These are phyloP conservation scores for Auricularia cornea DNA, from an alignment of 768 basidiomycete genomes.

Conservation along the genomic window DNA sequence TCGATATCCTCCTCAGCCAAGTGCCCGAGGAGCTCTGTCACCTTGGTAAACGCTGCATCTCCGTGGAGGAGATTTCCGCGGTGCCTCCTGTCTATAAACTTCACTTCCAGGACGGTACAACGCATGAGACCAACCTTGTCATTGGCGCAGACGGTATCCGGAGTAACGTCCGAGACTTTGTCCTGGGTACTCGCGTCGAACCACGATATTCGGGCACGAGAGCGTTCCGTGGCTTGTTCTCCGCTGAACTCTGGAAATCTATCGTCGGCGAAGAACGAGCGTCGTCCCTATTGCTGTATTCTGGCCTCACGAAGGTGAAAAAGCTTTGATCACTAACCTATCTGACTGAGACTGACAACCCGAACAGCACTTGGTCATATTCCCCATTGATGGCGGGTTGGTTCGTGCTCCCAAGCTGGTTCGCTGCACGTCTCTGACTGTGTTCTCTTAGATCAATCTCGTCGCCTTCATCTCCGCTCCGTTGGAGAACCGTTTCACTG, in stretches of 20 bases:
- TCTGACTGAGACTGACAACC: too few relatives aligned
- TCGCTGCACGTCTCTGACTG: not conserved
- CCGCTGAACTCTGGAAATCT: not conserved
- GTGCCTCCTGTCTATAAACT: not conserved
- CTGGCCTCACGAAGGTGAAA: not conserved
- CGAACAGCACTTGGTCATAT: not conserved
- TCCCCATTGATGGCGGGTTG: not conserved
- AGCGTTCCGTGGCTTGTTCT: not conserved
- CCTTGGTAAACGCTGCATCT: not conserved
- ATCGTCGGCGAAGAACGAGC: not conserved
- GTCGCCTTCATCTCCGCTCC: not conserved
- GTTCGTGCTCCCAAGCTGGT: not conserved
- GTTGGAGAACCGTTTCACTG: not conserved
- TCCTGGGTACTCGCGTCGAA: not conserved
- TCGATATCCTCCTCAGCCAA: not conserved
- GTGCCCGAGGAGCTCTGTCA: not conserved
- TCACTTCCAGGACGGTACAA: not conserved
- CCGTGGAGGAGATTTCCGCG: not conserved
- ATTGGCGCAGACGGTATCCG: not conserved
- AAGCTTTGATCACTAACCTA: not conserved
- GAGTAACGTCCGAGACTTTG: not conserved
- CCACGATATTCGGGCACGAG: not conserved
- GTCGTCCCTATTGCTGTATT: not conserved
- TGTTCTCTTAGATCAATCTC: not conserved
- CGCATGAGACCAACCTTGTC: not conserved